Percentiles rank a stretch among this genome's conserved stretches.
These are phyloP conservation scores for Eucalyptus decipiens DNA, from an alignment of 345 rosid genomes.

Conservation along the genomic window DNA sequence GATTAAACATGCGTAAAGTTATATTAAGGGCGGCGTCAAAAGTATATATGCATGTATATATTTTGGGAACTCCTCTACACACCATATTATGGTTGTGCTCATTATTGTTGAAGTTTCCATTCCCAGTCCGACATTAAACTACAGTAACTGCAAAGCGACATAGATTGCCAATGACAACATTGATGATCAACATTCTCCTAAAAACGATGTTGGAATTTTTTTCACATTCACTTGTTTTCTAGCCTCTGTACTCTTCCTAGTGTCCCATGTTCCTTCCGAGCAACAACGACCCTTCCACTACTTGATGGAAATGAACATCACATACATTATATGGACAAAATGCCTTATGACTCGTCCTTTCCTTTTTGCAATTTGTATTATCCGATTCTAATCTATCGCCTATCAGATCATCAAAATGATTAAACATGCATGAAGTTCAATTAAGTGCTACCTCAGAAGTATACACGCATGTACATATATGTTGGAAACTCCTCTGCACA, in stretches of 20 bases:
- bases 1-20: not conserved
- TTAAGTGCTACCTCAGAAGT: not conserved
- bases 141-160: accelerated
- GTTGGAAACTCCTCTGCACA: not conserved
- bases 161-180: not conserved
- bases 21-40: too few species aligned
- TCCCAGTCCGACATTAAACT: not conserved
- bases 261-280: not conserved
- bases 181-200: not conserved
- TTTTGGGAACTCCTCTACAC: too few species aligned
- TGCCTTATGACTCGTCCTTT: not conserved
- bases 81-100: too few species aligned
- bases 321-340: not conserved
- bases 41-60: too few species aligned
- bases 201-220: not conserved
- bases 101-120: too few species aligned
- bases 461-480: too few species aligned
- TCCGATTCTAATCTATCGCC: not conserved
- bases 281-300: not conserved
- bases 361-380: not conserved
- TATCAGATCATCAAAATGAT: not conserved
- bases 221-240: not conserved
- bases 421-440: not conserved
- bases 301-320: not conserved
- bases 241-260: not conserved